Evolutionary conservation across 78 protist genomes (phyloP).

Genomic region (Paulinella micropora): DNA sequence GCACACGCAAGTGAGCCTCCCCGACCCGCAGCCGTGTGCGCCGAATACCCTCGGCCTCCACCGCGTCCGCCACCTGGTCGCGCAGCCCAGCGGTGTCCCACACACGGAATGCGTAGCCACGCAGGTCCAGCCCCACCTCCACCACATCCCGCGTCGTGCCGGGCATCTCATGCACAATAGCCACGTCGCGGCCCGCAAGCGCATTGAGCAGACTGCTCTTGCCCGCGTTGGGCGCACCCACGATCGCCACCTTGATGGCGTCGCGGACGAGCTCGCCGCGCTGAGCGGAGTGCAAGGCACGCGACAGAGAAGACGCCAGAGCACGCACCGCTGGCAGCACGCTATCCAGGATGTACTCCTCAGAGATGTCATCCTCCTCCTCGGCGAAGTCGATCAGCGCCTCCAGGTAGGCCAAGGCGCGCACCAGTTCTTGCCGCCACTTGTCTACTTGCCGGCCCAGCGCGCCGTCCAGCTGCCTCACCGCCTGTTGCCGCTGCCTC

Average conservation of each 20-base stretch:
- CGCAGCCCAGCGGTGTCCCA: slow-evolving; percentile 72
- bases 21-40: no score
- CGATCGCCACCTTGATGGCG: slow-evolving; percentile 37
- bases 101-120: slow-evolving; percentile 63
- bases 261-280: background rate
- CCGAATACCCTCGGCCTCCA: no score
- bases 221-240: slow-evolving; percentile 50
- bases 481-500: background rate
- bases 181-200: slow-evolving; percentile 56
- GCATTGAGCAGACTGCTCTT: slow-evolving; percentile 60
- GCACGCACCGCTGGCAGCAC: background rate
- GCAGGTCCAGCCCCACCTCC: slow-evolving; percentile 53
- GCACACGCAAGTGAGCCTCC: no score
- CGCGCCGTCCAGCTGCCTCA: background rate
- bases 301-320: background rate
- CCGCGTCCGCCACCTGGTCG: slow-evolving; percentile 17
- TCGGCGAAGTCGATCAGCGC: slow-evolving; percentile 83
- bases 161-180: slow-evolving; percentile 65
- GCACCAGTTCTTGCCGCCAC: slow-evolving; percentile 7
- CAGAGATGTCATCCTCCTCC: slow-evolving; percentile 47
- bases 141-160: slow-evolving; percentile 34
- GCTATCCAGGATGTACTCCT: background rate
- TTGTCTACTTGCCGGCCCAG: no score
- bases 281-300: background rate
- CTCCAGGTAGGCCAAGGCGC: slow-evolving; percentile 53